phyloP scores from a whole-genome alignment of 371 early-diverging fungal species.

The Mucor racemosus region DNA sequence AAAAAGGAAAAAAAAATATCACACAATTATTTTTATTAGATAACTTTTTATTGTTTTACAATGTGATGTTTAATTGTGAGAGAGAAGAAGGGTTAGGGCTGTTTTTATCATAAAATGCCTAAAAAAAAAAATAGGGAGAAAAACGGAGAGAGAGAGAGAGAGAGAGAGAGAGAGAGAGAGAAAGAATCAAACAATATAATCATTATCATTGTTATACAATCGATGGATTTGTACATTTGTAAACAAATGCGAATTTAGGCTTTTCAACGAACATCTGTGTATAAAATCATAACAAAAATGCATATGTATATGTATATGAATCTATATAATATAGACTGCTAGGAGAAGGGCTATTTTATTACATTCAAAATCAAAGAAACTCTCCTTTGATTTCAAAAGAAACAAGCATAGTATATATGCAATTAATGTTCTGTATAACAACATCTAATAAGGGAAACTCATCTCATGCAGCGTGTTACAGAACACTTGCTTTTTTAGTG shows the following conservation, averaged over 20 bases:
- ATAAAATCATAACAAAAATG: too few relatives aligned
- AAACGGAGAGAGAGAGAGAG: too few relatives aligned
- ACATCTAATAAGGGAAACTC: constrained; percentile 21
- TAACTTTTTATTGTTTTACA: not conserved
- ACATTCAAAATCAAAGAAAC: too few relatives aligned
- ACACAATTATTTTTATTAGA: constrained; percentile 2
- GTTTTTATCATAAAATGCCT: too few relatives aligned
- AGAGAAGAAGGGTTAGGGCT: too few relatives aligned
- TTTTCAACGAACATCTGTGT: too few relatives aligned
- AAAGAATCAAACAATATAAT: not conserved
- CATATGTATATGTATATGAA: too few relatives aligned
- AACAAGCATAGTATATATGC: not conserved
- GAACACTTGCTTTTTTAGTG: constrained; percentile 6
- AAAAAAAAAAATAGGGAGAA: too few relatives aligned
- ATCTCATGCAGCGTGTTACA: constrained; percentile 28
- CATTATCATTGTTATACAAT: too few relatives aligned
- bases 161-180: too few relatives aligned
- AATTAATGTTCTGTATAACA: constrained; percentile 3
- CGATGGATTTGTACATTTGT: too few relatives aligned
- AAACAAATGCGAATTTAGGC: too few relatives aligned
- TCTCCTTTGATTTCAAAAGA: not conserved
- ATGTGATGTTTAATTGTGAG: not conserved
- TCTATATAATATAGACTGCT: not conserved
- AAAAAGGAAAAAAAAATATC: constrained; percentile 3
- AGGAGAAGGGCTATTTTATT: not conserved